Base-by-base conservation (phyloP, 1,139 yeast genomes). In the Debaryomycetaceae sp. region DNA sequence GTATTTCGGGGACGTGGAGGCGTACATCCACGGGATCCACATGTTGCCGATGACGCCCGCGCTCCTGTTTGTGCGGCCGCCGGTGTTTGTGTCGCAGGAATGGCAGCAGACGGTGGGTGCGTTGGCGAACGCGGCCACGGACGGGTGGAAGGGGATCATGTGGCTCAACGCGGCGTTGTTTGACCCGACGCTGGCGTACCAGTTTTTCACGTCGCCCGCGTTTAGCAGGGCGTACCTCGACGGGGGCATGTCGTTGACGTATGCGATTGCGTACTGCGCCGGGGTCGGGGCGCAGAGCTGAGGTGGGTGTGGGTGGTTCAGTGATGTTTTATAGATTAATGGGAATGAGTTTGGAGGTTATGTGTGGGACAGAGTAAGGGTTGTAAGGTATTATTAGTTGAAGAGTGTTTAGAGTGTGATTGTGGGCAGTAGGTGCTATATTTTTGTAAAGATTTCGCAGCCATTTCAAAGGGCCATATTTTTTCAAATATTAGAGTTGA, bases 21-120 rank as follows among this genome's bases (percentile, higher is more conserved):
- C 87, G 52, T 90, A 80, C 51, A 86, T 90, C 31, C 97, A 87
- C 46, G 95, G 96, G 48, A 87, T 90, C 37, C 97, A 90, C 50
- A 90, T 92, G 78, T 65, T 90, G 34, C 95, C 98, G 15, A 62
- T 83, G 27, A 85, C 95, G 0, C 90, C 96, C 1, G 74, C 82
- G 12, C 78, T 95, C 12, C 76, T 92, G 0, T 75, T 68, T 37
- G 67, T 86, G 26, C 70, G 97, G 51, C 61, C 66, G 4, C 71
- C 86, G 2, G 53, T 61, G 1, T 90, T 75, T 53, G 94, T 79
- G 13, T 45, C 62, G 40, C 75, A 86, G 54, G 97, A 90, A 57
- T 90, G 95, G 96, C 54, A 55, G 16, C 58, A 51, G 32, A 58
- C 58, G 41, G 50, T 81, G 15, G 51, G 64, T 4, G 42, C 48